Evolutionary conservation across 2,329 filamentous ascomycete genomes (phyloP).

Genomic region (Trichophaea hybrida): DNA sequence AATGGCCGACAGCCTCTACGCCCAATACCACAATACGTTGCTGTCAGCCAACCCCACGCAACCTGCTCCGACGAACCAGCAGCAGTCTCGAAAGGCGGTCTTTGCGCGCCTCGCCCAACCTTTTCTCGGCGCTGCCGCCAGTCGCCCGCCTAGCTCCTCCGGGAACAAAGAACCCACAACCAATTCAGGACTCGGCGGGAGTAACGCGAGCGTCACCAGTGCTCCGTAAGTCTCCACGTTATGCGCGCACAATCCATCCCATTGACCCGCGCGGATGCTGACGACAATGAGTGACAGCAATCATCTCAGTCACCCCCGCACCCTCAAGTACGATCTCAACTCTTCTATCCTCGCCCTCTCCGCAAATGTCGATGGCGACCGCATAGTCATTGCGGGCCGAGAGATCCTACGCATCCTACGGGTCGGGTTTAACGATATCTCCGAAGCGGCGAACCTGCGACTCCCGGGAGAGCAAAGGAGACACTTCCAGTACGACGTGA

Average conservation of each 20-base stretch:
- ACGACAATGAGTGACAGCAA: background rate
- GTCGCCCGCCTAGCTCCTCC: constrained; percentile 21
- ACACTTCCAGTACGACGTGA: constrained; percentile 25
- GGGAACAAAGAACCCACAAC: constrained; percentile 4
- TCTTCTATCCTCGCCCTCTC: constrained; percentile 24
- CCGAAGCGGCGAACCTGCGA: constrained; percentile 22
- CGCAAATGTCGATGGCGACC: constrained; percentile 24
- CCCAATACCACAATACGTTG: background rate
- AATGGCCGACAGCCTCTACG: constrained; percentile 4
- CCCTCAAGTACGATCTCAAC: constrained; percentile 21
- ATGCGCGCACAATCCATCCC: background rate
- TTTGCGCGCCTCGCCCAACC: constrained; percentile 22
- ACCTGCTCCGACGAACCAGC: constrained; percentile 3
- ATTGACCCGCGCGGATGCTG: background rate
- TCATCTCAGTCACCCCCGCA: constrained; percentile 15
- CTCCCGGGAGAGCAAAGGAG: constrained; percentile 19
- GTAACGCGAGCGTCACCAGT: constrained; percentile 8
- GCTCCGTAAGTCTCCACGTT: constrained; percentile 14
- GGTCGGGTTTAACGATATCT: constrained; percentile 21
- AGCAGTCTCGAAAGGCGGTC: constrained; percentile 14
- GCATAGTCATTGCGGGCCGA: constrained; percentile 24
- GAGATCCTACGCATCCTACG: constrained; percentile 25
- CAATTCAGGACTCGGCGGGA: constrained; percentile 1
- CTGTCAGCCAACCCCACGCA: constrained; percentile 2
- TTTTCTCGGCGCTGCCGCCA: constrained; percentile 15